These are phyloP conservation scores for Hypoxylon sp. DNA, from an alignment of 2,329 filamentous ascomycete species.

Conservation along the genomic window DNA sequence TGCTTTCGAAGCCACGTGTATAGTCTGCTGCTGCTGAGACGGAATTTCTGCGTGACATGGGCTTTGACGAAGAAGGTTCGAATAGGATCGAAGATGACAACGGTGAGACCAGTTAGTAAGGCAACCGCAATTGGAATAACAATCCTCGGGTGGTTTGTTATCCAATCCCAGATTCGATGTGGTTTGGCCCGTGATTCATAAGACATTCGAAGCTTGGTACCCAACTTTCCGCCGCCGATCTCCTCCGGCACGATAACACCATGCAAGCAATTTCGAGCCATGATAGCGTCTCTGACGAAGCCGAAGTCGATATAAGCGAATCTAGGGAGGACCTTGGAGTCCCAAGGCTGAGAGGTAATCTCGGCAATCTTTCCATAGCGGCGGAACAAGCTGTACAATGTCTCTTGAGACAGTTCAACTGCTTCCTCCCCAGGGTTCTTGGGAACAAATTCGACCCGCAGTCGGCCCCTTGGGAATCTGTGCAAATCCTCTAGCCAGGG, in stretches of 20 bases:
- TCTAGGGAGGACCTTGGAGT: slow-evolving; percentile 85
- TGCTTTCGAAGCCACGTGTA: slow-evolving; percentile 86
- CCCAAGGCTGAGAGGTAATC: slow-evolving; percentile 82
- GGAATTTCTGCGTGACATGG: slow-evolving; percentile 82
- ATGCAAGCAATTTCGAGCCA: slow-evolving; percentile 93
- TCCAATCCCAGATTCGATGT: slow-evolving; percentile 87
- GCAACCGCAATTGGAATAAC: slow-evolving; percentile 87
- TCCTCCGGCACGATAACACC: slow-evolving; percentile 78
- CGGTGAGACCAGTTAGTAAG: slow-evolving; percentile 82
- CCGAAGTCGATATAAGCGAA: slow-evolving; percentile 85
- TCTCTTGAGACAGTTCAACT: slow-evolving; percentile 86
- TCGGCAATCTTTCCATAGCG: slow-evolving; percentile 91
- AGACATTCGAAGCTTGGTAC: slow-evolving; percentile 82
- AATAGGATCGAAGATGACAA: slow-evolving; percentile 93
- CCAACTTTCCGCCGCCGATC: slow-evolving; percentile 77
- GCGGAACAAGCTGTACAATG: slow-evolving; percentile 86
- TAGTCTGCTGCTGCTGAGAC: slow-evolving; percentile 77
- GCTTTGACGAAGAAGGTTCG: slow-evolving; percentile 91
- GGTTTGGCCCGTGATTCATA: slow-evolving; percentile 84
- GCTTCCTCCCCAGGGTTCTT: slow-evolving; percentile 76
- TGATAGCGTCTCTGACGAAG: slow-evolving; percentile 78
- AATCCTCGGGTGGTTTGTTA: slow-evolving; percentile 86
- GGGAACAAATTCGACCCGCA: slow-evolving; percentile 88
- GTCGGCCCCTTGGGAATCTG: slow-evolving; percentile 78
- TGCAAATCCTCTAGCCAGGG: slow-evolving; percentile 96